These are phyloP conservation scores for Amphichorda felina DNA, from an alignment of 2,329 filamentous ascomycete genomes.

Conservation along the genomic window DNA sequence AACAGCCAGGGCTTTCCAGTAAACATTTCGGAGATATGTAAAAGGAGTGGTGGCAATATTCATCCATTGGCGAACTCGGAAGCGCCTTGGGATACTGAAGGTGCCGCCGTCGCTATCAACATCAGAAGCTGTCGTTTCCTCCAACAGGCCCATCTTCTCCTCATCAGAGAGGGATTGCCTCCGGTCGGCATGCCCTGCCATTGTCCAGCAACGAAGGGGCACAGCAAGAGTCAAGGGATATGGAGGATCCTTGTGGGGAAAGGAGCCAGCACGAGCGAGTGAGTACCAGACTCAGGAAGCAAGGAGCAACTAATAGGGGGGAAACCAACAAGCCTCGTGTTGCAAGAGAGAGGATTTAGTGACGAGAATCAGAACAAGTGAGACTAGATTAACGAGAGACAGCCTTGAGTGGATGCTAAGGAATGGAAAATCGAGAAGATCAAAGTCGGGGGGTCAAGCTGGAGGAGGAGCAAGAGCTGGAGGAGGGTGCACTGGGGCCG, in stretches of 20 bases:
- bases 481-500: too few relatives aligned
- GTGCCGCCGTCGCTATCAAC: conserved; percentile 26
- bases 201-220: conserved; percentile 16
- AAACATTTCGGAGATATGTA: conserved; percentile 16
- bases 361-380: too few relatives aligned
- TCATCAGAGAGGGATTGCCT: conserved; percentile 23
- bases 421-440: too few relatives aligned
- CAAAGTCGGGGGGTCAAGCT: too few relatives aligned
- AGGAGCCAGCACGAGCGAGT: neutral
- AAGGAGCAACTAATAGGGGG: too few relatives aligned
- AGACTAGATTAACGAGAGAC: too few relatives aligned
- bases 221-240: neutral
- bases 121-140: conserved; percentile 31
- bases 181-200: conserved; percentile 25
- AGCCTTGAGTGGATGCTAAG: too few relatives aligned
- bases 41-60: conserved; percentile 10
- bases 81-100: conserved; percentile 12
- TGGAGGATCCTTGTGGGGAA: neutral
- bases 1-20: conserved; percentile 23
- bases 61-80: conserved; percentile 11
- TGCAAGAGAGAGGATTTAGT: too few relatives aligned
- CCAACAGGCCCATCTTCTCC: conserved; percentile 31
- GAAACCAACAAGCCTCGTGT: too few relatives aligned
- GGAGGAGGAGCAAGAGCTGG: too few relatives aligned
- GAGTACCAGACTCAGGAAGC: neutral